Base-by-base conservation (phyloP, 768 basidiomycete species). In the Tricholoma bakamatsutake region DNA sequence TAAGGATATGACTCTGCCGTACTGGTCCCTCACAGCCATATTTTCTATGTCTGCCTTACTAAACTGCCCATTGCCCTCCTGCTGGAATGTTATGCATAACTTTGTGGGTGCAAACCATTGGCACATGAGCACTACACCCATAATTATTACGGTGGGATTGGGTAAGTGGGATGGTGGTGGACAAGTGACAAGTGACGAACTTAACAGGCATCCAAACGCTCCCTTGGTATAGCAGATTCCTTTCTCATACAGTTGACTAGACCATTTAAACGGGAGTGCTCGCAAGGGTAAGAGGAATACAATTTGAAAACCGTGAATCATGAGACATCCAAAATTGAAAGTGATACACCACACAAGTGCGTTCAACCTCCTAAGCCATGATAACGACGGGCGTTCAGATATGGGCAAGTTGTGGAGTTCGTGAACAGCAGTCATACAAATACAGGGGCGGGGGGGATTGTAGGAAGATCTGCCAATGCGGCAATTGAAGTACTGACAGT, bases 151-250 rank as follows among this genome's bases (percentile, higher is more conserved):
- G 8, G 21, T 24, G 21, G 21, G 21, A 24, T 24, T 24, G 3
- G 21, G 28, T 24, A 12, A 15, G 21, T 21, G 46, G 12, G 31
- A 33, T 40, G 11, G 21, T 13, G 30, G 49, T n/a, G 35, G 12
- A 31, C 47, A 42, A 47, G 31, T 50, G 12, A 42, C 13, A 15
- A 30, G 33, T 53, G 40, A 78, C 84, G 65, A 62, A 91, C 91
- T 80, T 65, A 90, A 69, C 28, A 95, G 75, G 60, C 76, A 76
- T 17, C 84, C 91, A 69, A 92, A 93, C 13, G 87, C 79, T 27
- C 88, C 90, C 71, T 95, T 93, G 55, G 89, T 91, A 62, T 86
- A 86, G 37, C 85, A 77, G 50, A 93, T 82, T 1, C 86, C 88
- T 52, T 81, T 73, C 50, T 85, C 78, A 66, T 91, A 93, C 50